These are phyloP conservation scores for Thermomucor indicae-seudaticae DNA, from an alignment of 371 early-diverging fungal species.

Conservation along the genomic window DNA sequence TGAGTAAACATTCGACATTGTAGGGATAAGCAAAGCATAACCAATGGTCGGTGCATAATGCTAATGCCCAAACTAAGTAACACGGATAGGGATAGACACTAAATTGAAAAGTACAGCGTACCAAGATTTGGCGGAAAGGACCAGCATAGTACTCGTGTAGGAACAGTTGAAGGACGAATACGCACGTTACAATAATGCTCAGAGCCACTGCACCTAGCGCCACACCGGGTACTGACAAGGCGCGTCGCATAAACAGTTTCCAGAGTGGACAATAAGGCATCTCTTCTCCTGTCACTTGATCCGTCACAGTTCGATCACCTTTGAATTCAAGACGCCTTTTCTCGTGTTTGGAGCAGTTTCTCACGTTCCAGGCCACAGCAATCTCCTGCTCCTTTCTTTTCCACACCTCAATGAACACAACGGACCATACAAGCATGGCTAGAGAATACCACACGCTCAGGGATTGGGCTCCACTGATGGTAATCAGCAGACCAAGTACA, in stretches of 20 bases:
- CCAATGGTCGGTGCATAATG: slow-evolving; percentile 70
- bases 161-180: slow-evolving; percentile 76
- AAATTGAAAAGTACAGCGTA: slow-evolving; percentile 6
- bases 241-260: slow-evolving; percentile 64
- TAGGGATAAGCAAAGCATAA: slow-evolving; percentile 73
- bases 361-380: slow-evolving; percentile 76
- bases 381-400: slow-evolving; percentile 67
- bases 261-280: slow-evolving; percentile 65
- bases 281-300: slow-evolving; percentile 74
- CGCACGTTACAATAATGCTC: slow-evolving; percentile 58
- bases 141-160: slow-evolving; percentile 82
- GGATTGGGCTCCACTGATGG: slow-evolving; percentile 41
- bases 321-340: slow-evolving; percentile 64
- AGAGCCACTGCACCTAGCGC: slow-evolving; percentile 58
- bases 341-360: slow-evolving; percentile 60
- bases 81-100: neutral
- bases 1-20: slow-evolving; percentile 65
- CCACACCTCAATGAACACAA: slow-evolving; percentile 78
- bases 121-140: slow-evolving; percentile 51
- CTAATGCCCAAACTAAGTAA: slow-evolving; percentile 31
- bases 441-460: slow-evolving; percentile 65
- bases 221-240: slow-evolving; percentile 59
- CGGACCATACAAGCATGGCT: slow-evolving; percentile 68
- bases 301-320: slow-evolving; percentile 51
- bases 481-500: slow-evolving; percentile 57